These are phyloP conservation scores for Dioscorea cayenensis DNA, from an alignment of 116 monocot species.

Conservation along the genomic window DNA sequence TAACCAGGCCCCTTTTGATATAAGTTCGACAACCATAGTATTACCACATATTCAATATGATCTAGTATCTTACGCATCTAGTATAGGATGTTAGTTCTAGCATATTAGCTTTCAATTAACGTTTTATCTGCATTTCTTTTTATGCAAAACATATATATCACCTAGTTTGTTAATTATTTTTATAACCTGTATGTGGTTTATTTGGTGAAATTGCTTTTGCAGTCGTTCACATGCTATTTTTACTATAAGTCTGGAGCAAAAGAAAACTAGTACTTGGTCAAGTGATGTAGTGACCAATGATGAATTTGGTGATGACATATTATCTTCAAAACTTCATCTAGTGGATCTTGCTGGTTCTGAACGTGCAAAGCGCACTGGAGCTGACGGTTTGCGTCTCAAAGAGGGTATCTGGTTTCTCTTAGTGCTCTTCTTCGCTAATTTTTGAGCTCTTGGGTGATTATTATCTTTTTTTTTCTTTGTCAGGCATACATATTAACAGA, in stretches of 20 bases:
- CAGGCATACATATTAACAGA: slow-evolving; percentile 90
- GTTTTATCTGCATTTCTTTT: not conserved
- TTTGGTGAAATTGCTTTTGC: slow-evolving; percentile 3
- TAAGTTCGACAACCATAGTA: not conserved
- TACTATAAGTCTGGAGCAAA: slow-evolving; percentile 88
- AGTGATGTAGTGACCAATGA: slow-evolving; percentile 15
- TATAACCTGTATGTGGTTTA: not conserved
- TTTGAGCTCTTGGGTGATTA: not conserved
- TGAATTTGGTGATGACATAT: slow-evolving; percentile 66
- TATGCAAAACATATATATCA: not conserved
- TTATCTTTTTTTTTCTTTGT: slow-evolving; percentile 1
- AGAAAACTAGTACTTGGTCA: slow-evolving; percentile 23
- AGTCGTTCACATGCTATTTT: slow-evolving; percentile 99
- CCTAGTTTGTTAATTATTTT: not conserved
- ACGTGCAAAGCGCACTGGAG: slow-evolving; percentile 94
- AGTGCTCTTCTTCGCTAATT: not conserved
- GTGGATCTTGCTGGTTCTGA: slow-evolving; percentile 98
- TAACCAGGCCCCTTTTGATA: not conserved
- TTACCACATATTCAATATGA: not conserved
- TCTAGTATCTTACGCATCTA: not conserved
- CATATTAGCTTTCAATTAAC: not conserved
- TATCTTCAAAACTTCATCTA: slow-evolving; percentile 80
- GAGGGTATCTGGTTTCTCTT: slow-evolving; percentile 50
- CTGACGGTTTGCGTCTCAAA: slow-evolving; percentile 84
- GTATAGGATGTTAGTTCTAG: not conserved